Conservation (phyloP, 257 asterid species). For the Solanum pinnatisectum region DNA sequence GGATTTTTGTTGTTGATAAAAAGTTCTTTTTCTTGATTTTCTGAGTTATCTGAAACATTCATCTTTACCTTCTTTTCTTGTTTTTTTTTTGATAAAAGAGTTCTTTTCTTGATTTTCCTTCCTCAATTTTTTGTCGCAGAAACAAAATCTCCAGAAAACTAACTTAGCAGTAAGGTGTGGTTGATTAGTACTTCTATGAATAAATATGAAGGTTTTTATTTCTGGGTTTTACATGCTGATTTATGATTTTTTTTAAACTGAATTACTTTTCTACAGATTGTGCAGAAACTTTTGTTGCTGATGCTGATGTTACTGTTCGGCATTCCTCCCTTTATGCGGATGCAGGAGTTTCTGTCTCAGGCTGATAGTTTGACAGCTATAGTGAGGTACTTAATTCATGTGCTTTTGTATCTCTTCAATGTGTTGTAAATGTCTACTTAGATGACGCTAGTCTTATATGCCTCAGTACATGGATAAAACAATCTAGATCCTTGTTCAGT, state of each 20-base stretch:
- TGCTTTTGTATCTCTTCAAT: background rate
- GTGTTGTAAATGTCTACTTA: background rate
- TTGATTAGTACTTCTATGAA: too few species aligned
- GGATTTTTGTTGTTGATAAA: too few species aligned
- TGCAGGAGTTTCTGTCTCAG: conserved; percentile 84
- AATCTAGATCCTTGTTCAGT: background rate
- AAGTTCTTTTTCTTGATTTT: too few species aligned
- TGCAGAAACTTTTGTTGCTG: conserved; percentile 94
- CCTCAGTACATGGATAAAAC: background rate
- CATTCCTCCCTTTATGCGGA: conserved; percentile 47
- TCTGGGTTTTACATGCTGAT: too few species aligned
- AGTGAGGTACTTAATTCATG: conserved; percentile 52
- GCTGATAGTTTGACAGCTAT: conserved; percentile 72
- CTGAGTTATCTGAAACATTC: too few species aligned
- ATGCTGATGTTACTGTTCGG: conserved; percentile 47
- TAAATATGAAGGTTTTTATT: too few species aligned
- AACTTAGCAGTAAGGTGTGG: too few species aligned
- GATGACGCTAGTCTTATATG: background rate
- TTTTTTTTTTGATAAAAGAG: too few species aligned
- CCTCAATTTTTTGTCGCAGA: too few species aligned
- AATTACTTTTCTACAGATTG: conserved; percentile 43
- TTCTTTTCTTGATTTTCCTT: too few species aligned
- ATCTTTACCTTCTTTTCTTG: too few species aligned
- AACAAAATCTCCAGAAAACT: too few species aligned
- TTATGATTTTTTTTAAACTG: background rate